These are phyloP conservation scores for Xylariomycetidae sp. DNA, from an alignment of 2,329 filamentous ascomycete species.

Conservation along the genomic window DNA sequence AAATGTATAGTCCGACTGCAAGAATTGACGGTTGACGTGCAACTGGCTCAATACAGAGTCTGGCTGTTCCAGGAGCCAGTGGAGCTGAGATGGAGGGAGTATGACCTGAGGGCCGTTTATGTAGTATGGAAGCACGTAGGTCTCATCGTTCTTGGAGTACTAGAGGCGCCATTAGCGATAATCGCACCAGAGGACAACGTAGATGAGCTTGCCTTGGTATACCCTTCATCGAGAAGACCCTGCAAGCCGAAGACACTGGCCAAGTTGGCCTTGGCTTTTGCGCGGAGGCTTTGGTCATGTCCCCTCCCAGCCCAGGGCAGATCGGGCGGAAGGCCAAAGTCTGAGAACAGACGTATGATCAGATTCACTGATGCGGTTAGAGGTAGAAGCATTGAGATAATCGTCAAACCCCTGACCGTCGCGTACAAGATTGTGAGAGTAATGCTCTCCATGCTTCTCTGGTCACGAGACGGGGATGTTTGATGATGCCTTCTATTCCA, in stretches of 20 bases:
- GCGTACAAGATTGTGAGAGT: constrained; percentile 5
- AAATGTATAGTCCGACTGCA: constrained; percentile 30
- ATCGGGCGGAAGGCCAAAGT: constrained; percentile 15
- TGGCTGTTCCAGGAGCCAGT: constrained; percentile 28
- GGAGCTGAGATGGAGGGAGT: constrained; percentile 23
- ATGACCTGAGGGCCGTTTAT: constrained; percentile 30
- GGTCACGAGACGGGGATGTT: too few species aligned
- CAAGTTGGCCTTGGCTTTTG: constrained; percentile 22
- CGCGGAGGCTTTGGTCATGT: constrained; percentile 3
- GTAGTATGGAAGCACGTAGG: constrained; percentile 28
- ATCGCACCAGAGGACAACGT: neutral
- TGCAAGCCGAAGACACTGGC: constrained; percentile 21
- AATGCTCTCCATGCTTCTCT: neutral
- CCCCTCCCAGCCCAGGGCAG: constrained; percentile 24
- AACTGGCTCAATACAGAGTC: constrained; percentile 28
- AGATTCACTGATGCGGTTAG: constrained; percentile 14
- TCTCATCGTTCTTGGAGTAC: constrained; percentile 25
- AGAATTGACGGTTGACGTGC: constrained; percentile 28
- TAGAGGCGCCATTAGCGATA: constrained; percentile 4
- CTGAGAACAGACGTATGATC: constrained; percentile 20
- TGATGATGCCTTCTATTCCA: too few species aligned
- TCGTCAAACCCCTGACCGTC: constrained; percentile 2
- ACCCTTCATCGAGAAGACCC: constrained; percentile 24
- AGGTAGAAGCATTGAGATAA: constrained; percentile 4
- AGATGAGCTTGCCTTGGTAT: constrained; percentile 18